These are phyloP conservation scores for Jatropha podagrica DNA, from an alignment of 441 rosid genomes.

Conservation along the genomic window DNA sequence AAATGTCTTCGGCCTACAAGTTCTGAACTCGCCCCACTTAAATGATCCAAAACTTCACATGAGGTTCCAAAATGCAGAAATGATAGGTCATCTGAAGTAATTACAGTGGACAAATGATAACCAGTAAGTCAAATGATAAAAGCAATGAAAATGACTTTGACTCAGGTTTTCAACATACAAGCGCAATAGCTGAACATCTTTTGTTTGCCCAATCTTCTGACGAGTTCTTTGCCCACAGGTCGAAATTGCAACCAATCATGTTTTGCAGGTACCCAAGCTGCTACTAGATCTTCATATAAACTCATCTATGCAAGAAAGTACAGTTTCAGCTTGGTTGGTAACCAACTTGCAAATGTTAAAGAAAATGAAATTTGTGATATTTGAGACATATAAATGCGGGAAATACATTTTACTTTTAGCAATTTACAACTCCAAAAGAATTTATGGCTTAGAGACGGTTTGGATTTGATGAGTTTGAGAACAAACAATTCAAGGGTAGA, in stretches of 20 bases:
- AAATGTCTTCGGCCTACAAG: constrained; percentile 91
- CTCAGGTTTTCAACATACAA: constrained; percentile 47
- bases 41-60: constrained; percentile 91
- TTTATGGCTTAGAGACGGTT: not conserved
- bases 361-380: not conserved
- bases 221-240: constrained; percentile 70
- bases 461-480: not conserved
- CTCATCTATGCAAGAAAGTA: constrained; percentile 60
- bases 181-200: constrained; percentile 83
- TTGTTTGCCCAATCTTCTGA: constrained; percentile 65
- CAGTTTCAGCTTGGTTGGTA: not conserved
- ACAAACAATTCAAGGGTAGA: not conserved
- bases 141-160: constrained; percentile 16
- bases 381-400: not conserved
- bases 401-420: not conserved
- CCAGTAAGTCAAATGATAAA: constrained; percentile 21
- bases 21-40: constrained; percentile 72
- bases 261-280: constrained; percentile 95
- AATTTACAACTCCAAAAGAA: not conserved
- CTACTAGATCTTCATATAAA: constrained; percentile 96
- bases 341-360: not conserved
- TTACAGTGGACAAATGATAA: constrained; percentile 23
- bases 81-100: constrained; percentile 65
- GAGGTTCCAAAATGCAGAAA: constrained; percentile 98
- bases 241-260: constrained; percentile 79